Conservation (phyloP, 305 asterid genomes). For the Fraxinus sp. region DNA sequence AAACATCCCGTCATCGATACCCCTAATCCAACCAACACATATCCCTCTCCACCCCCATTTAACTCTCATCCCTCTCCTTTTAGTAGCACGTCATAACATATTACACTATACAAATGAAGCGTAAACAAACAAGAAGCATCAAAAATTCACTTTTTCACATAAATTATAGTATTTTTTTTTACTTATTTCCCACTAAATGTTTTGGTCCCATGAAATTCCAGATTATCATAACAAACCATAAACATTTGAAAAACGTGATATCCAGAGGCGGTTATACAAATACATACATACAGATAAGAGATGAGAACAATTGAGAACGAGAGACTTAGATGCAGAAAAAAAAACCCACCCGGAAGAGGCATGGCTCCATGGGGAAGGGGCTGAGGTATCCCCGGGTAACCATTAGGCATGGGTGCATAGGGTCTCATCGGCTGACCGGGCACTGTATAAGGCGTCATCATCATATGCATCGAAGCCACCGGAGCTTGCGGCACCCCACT, state of each 20-base stretch:
- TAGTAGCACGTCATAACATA: constrained; percentile 30
- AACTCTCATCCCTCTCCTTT: constrained; percentile 36
- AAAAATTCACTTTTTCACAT: constrained; percentile 18
- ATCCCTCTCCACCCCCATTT: constrained; percentile 49
- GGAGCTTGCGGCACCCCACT: constrained; percentile 40
- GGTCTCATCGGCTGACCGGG: constrained; percentile 69
- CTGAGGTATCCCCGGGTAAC: constrained; percentile 61
- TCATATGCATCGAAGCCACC: constrained; percentile 31
- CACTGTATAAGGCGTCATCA: constrained; percentile 42
- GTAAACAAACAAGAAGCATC: constrained; percentile 16
- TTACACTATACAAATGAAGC: background rate
- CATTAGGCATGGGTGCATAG: constrained; percentile 63
- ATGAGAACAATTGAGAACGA: constrained; percentile 6
- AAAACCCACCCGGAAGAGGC: constrained; percentile 92
- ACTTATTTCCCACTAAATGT: constrained; percentile 8
- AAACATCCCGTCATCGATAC: constrained; percentile 97
- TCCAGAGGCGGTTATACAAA: constrained; percentile 6
- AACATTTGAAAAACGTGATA: constrained; percentile 16
- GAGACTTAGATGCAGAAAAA: background rate
- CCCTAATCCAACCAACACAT: constrained; percentile 78
- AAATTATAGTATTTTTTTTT: constrained; percentile 4
- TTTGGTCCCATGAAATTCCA: background rate
- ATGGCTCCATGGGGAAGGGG: constrained; percentile 52
- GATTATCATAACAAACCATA: constrained; percentile 24
- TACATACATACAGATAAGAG: constrained; percentile 8